Conservation (phyloP, 208 protist species). For the Angomonas ambiguus region DNA sequence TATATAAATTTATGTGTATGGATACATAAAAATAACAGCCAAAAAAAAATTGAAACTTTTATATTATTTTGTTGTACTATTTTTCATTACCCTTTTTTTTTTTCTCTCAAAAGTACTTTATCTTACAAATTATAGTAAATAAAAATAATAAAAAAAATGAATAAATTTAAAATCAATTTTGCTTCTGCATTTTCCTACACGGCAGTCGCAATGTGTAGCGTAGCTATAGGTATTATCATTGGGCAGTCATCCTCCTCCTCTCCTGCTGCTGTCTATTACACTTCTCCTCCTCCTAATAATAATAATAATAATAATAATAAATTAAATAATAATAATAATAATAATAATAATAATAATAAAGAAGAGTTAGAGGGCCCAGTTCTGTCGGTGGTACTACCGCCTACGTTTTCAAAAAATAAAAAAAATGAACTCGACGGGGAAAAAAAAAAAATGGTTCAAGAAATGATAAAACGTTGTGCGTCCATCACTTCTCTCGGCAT, state of each 20-base stretch:
- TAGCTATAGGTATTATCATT: neutral
- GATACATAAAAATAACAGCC: neutral
- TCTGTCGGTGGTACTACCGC: slow-evolving; percentile 33
- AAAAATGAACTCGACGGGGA: no score
- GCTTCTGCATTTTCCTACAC: neutral
- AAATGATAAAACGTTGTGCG: slow-evolving; percentile 29
- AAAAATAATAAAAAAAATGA: neutral
- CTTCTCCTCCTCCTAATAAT: slow-evolving; percentile 1
- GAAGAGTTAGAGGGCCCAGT: neutral
- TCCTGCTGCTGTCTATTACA: no score
- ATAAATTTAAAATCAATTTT: slow-evolving; percentile 4
- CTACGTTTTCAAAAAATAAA: no score
- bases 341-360: no score
- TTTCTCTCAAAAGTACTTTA: neutral
- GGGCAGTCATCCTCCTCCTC: no score
- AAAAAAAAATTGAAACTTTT: slow-evolving; percentile 12
- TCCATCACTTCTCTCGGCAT: no score
- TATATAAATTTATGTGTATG: neutral
- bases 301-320: slow-evolving; percentile 8
- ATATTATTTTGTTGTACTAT: neutral
- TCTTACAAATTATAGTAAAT: neutral
- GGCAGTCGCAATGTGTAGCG: neutral
- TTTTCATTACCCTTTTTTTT: slow-evolving; percentile 1
- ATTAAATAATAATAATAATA: neutral
- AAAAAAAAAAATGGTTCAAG: no score